Conservation (phyloP, 2,329 filamentous ascomycete species). For the Paramyrothecium roridum region DNA sequence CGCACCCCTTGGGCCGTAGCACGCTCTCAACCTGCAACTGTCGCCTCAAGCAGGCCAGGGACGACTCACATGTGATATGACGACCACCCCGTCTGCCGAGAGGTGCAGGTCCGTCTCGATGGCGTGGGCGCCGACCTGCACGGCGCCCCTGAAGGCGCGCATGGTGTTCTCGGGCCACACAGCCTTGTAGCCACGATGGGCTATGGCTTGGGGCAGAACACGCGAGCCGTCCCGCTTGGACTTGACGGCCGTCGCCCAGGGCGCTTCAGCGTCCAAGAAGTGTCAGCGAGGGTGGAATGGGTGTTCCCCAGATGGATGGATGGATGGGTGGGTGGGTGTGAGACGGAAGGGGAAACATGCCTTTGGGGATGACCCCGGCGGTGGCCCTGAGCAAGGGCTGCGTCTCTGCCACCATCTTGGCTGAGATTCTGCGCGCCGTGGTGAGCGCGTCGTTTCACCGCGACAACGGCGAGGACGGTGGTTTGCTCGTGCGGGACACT, state of each 20-base stretch:
- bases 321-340: too few relatives aligned
- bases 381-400: not conserved
- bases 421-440: too few relatives aligned
- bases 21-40: too few relatives aligned
- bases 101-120: constrained; percentile 89
- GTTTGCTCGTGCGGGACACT: too few relatives aligned
- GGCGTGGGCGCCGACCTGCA: constrained; percentile 72
- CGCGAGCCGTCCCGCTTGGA: constrained; percentile 20
- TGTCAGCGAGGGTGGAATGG: too few relatives aligned
- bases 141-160: constrained; percentile 70
- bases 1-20: too few relatives aligned
- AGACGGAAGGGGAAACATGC: too few relatives aligned
- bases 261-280: constrained; percentile 10
- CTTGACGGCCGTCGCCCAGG: constrained; percentile 29
- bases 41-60: too few relatives aligned
- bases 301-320: too few relatives aligned
- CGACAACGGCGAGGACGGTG: too few relatives aligned
- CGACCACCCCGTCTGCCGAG: constrained; percentile 76
- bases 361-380: not conserved
- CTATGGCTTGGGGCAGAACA: constrained; percentile 66
- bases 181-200: constrained; percentile 76
- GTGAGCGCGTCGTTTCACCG: too few relatives aligned
- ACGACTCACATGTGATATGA: constrained; percentile 71
- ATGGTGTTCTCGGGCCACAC: constrained; percentile 84
- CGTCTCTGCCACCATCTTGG: not conserved